Base-by-base conservation (phyloP, 2,329 filamentous ascomycete species). In the Fusarium stilboides region DNA sequence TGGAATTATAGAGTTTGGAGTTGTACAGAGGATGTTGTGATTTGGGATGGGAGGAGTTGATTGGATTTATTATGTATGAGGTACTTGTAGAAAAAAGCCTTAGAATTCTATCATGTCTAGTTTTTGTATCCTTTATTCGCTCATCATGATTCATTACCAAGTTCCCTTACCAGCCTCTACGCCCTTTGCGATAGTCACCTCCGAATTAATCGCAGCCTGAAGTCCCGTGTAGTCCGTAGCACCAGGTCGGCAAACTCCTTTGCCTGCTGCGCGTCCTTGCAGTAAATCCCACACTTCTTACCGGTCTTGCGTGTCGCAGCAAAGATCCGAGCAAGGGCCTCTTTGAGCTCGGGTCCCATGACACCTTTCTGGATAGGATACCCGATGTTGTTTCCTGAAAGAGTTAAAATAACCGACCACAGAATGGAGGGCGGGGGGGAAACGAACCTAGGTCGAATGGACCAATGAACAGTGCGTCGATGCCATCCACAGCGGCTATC, bases 201-300 rank as follows among this genome's bases (percentile, higher is more conserved):
- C 79, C 50, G 79, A 75, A 56, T 79, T 81, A 54, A 87, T 76
- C 2, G 70, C 61, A 37, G 68, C 79, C 62, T 84, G 81, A 56
- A 88, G 75, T n/a, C 83, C 79, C 22, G 84, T 83, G 57, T 86
- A 82, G 72, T 90, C 88, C 4, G 87, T 85, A 14, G 85, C 85
- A 6, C 88, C 69, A 83, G 82, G 5, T 86, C 84, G 8, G 83
- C 86, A 72, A 85, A 89, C 55, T 74, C 61, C 71, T 82, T 86
- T 3, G 86, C 86, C 75, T 89, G 87, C 67, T 86, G 84, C 17
- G 85, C 86, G 45, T 80, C 83, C 3, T 82, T 84, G 62, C 86
- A 86, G 73, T 86, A 90, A 44, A 90, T 87, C 20, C 87, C 91
- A 8, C 85, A 85, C 80, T 90, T 91, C 79, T 92, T 92, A 19